Percentiles rank a stretch among this genome's conserved stretches.
phyloP scores from a whole-genome alignment of 495 filamentous ascomycete species.

The Usnea hakonensis region DNA sequence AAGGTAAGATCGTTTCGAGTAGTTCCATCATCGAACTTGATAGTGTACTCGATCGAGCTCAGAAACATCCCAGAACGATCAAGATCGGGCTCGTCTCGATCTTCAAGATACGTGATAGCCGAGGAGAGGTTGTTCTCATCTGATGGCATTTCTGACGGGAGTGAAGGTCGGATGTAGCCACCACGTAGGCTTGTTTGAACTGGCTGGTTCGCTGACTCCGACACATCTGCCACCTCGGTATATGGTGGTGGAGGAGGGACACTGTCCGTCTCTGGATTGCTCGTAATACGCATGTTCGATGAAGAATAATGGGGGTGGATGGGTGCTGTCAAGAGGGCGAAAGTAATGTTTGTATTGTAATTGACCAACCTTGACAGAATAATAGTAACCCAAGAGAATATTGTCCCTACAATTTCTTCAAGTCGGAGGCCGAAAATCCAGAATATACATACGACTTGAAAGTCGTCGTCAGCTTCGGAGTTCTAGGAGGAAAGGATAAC shows the following conservation, averaged over 20 bases:
- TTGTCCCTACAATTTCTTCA: not conserved
- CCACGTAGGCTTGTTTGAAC: conserved; percentile 14
- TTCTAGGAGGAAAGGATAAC: not conserved
- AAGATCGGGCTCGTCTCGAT: conserved; percentile 28
- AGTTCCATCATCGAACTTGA: conserved; percentile 40
- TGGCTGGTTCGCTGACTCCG: not conserved
- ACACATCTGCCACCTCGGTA: conserved; percentile 1
- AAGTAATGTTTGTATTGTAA: not conserved
- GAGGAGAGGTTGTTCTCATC: conserved; percentile 31
- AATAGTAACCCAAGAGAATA: not conserved
- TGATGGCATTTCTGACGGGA: conserved; percentile 3
- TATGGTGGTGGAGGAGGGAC: conserved; percentile 21
- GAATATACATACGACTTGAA: not conserved
- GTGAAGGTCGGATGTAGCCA: conserved; percentile 13
- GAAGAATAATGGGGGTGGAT: not conserved
- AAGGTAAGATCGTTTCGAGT: conserved; percentile 42
- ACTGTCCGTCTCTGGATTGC: conserved; percentile 5
- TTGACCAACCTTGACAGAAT: not conserved
- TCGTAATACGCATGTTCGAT: not conserved
- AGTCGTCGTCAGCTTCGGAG: not conserved
- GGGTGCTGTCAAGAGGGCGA: not conserved
- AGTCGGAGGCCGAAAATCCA: not conserved
- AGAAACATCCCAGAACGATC: conserved; percentile 3
- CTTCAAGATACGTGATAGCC: conserved; percentile 40
- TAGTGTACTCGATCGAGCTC: conserved; percentile 32